A percentile compares a stretch with the other conserved stretches of the same genome.
phyloP scores from a whole-genome alignment of 1,284 basidiomycete species.

The Bondarzewia mesenterica region DNA sequence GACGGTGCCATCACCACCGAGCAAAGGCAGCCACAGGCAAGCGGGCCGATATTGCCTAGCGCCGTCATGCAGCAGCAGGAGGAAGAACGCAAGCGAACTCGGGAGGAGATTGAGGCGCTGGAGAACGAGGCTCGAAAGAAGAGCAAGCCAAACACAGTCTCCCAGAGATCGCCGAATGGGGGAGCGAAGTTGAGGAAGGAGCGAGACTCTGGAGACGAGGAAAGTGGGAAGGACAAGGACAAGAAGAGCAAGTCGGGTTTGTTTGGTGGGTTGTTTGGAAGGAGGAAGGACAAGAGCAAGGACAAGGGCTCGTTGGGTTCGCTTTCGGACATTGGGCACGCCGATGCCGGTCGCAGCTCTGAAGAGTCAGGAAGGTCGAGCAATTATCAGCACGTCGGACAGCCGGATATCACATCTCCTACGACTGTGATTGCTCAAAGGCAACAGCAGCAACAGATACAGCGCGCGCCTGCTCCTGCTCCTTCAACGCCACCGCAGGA shows the following conservation, averaged over 20 bases:
- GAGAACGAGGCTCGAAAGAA: slow-evolving; percentile 55
- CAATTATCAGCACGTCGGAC: slow-evolving; percentile 21
- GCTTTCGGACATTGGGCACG: slow-evolving; percentile 18
- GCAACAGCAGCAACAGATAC: slow-evolving; percentile 21
- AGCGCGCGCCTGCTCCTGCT: slow-evolving; percentile 9
- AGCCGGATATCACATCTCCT: not conserved
- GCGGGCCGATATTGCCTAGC: slow-evolving; percentile 33
- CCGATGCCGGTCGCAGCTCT: slow-evolving; percentile 31
- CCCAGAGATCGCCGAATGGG: slow-evolving; percentile 15
- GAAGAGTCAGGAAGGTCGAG: slow-evolving; percentile 48
- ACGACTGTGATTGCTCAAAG: slow-evolving; percentile 11
- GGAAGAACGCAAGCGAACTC: slow-evolving; percentile 47
- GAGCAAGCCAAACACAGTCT: slow-evolving; percentile 24
- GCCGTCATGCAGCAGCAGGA: slow-evolving; percentile 43
- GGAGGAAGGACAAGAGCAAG: slow-evolving; percentile 76
- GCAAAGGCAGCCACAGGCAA: not conserved
- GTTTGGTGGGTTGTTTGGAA: slow-evolving; percentile 66
- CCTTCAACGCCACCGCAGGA: slow-evolving; percentile 7
- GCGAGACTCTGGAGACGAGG: slow-evolving; percentile 36
- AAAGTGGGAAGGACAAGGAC: slow-evolving; percentile 37
- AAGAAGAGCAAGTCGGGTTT: slow-evolving; percentile 67
- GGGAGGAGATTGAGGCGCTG: slow-evolving; percentile 51
- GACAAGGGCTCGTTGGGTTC: slow-evolving; percentile 35
- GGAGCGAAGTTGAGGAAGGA: slow-evolving; percentile 62
- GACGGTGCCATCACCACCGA: slow-evolving; percentile 5